Conservation (phyloP, 306 rosid species). For the Casuarina cunninghamiana region DNA sequence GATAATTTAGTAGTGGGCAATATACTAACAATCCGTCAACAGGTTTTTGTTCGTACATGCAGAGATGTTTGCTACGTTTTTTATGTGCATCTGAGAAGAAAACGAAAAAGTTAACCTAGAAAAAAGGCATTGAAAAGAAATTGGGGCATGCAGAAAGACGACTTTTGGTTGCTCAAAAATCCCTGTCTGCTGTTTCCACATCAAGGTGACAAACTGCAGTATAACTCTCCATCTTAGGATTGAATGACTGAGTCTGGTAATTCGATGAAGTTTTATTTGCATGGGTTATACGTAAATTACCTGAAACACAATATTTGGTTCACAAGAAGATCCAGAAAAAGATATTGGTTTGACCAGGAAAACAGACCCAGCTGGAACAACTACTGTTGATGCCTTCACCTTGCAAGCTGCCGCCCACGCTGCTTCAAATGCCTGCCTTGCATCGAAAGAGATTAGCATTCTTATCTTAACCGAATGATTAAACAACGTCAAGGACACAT, state of each 20-base stretch:
- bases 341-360: conserved; percentile 63
- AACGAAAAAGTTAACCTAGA: neutral
- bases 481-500: neutral
- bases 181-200: too few relatives aligned
- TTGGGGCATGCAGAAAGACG: neutral
- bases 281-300: conserved; percentile 23
- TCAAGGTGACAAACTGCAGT: too few relatives aligned
- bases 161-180: neutral
- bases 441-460: neutral
- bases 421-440: conserved; percentile 56
- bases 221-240: too few relatives aligned
- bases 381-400: conserved; percentile 53
- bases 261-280: too few relatives aligned
- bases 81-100: neutral
- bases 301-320: conserved; percentile 62
- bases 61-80: neutral
- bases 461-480: neutral
- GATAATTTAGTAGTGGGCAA: neutral
- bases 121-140: neutral
- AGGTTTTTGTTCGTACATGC: neutral
- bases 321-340: conserved; percentile 57
- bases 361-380: conserved; percentile 67
- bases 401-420: conserved; percentile 81
- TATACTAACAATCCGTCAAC: neutral
- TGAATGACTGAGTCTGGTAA: neutral